A percentile compares a stretch with the other conserved stretches of the same genome.
Evolutionary conservation across 768 basidiomycete species (phyloP).

Genomic region (Leccinum longicurvipes): DNA sequence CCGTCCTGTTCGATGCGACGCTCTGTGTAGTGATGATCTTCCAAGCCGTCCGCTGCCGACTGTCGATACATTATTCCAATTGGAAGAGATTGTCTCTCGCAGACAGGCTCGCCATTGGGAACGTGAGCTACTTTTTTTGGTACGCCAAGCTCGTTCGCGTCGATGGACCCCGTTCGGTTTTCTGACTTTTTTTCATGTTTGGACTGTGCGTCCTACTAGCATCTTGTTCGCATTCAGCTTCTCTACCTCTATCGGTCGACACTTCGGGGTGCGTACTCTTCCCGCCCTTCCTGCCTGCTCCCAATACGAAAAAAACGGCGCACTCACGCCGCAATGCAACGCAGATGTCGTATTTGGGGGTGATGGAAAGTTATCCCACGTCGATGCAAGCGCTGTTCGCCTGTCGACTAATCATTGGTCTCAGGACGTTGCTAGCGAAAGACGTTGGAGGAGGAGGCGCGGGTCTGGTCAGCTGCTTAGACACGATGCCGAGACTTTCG

Average conservation of each 20-base stretch:
- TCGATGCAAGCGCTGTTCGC: constrained; percentile 2
- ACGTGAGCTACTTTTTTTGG: constrained; percentile 15
- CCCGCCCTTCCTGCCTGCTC: neutral
- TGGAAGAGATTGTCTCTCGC: constrained; percentile 2
- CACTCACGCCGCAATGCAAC: neutral
- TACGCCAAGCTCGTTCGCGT: neutral
- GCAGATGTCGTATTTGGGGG: constrained; percentile 1
- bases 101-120: constrained; percentile 11
- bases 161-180: neutral
- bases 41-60: constrained; percentile 1
- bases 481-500: no score
- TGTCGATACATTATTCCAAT: neutral
- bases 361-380: constrained; percentile 5
- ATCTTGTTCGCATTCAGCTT: constrained; percentile 7
- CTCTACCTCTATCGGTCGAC: neutral
- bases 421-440: constrained; percentile 1
- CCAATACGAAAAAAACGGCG: neutral
- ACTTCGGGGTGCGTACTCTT: constrained; percentile 2
- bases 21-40: constrained; percentile 7
- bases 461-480: no score
- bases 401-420: constrained; percentile 9
- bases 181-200: neutral
- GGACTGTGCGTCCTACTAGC: neutral
- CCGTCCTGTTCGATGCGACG: constrained; percentile 7
- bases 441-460: neutral